phyloP scores from a whole-genome alignment of 176 grass and related monocot genomes.

The Pontederia paniculata region DNA sequence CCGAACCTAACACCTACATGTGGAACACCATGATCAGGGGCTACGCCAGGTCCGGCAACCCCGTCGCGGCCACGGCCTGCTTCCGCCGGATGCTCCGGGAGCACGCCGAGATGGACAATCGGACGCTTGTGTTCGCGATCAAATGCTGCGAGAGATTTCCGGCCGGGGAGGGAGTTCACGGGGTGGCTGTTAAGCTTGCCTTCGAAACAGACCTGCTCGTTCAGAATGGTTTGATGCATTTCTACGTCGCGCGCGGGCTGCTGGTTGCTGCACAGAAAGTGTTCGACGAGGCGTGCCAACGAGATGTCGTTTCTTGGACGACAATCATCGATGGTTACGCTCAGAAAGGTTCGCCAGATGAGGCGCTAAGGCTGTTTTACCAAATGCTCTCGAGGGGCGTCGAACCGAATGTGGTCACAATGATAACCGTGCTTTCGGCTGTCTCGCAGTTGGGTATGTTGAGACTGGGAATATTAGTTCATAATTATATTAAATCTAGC shows the following conservation, averaged over 20 bases:
- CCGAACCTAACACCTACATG: conserved; percentile 48
- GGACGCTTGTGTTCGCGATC: conserved; percentile 43
- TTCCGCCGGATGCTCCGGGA: conserved; percentile 29
- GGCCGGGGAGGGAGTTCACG: conserved; percentile 21
- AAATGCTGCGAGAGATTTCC: conserved; percentile 22
- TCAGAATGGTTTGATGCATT: conserved; percentile 29
- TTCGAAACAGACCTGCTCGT: conserved; percentile 26
- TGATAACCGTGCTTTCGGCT: conserved; percentile 26
- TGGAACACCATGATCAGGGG: conserved; percentile 50
- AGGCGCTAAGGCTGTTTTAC: conserved; percentile 42
- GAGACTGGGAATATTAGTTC: conserved; percentile 26
- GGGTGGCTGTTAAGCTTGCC: conserved; percentile 29
- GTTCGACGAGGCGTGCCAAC: conserved; percentile 35
- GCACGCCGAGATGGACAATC: conserved; percentile 26
- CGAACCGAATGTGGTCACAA: conserved; percentile 32
- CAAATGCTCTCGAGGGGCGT: conserved; percentile 28
- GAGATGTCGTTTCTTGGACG: conserved; percentile 60
- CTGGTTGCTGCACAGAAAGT: conserved; percentile 7
- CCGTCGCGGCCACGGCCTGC: conserved; percentile 17
- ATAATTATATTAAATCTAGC: conserved; percentile 17
- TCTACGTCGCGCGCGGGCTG: conserved; percentile 12
- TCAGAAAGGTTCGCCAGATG: conserved; percentile 4
- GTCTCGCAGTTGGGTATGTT: conserved; percentile 36
- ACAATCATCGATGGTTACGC: conserved; percentile 41
- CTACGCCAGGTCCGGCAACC: conserved; percentile 34